phyloP scores from a whole-genome alignment of 2,329 filamentous ascomycete genomes.

The Botrytis porri region DNA sequence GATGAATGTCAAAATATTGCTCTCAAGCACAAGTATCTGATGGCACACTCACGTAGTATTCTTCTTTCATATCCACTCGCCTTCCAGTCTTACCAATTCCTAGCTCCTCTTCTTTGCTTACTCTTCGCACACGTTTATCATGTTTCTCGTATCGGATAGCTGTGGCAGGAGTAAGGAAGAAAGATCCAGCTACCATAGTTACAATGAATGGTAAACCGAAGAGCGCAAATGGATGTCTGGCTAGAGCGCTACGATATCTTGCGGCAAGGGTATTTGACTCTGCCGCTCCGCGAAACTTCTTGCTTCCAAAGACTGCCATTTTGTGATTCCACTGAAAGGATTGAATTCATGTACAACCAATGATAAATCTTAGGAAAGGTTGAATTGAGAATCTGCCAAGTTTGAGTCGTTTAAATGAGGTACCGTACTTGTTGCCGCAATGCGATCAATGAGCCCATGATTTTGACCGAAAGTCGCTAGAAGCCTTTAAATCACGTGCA shows the following conservation, averaged over 20 bases:
- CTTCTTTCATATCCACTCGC: constrained; percentile 77
- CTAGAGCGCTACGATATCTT: constrained; percentile 71
- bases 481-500: neutral
- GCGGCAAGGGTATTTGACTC: constrained; percentile 68
- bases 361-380: neutral
- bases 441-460: neutral
- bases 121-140: constrained; percentile 81
- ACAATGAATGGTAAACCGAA: constrained; percentile 92
- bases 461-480: neutral
- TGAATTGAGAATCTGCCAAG: neutral
- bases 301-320: constrained; percentile 65
- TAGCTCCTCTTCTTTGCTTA: constrained; percentile 83
- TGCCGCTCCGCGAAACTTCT: constrained; percentile 66
- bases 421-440: neutral
- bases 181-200: constrained; percentile 87
- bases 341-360: neutral
- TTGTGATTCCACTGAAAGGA: too few species aligned
- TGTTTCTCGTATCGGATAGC: constrained; percentile 91
- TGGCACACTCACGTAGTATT: constrained; percentile 70
- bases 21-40: neutral
- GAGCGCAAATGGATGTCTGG: constrained; percentile 80
- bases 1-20: constrained; percentile 21
- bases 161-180: constrained; percentile 90
- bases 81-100: constrained; percentile 69
- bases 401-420: neutral